Percentiles rank a stretch among this genome's conserved stretches.
phyloP scores from a whole-genome alignment of 345 rosid genomes.

The Gossypium australe region DNA sequence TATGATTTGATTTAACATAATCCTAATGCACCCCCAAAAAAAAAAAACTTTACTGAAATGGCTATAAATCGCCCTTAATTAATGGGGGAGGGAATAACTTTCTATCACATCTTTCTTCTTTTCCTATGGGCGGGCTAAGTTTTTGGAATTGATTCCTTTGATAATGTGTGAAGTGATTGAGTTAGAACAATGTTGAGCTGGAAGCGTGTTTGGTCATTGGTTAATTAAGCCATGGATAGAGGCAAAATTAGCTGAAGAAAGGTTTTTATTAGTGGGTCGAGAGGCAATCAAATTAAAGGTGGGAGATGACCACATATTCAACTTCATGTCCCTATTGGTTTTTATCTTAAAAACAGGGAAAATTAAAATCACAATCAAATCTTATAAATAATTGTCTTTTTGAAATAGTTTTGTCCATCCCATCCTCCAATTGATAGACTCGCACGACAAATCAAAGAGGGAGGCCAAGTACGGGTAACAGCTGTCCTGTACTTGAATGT shows the following conservation, averaged over 20 bases:
- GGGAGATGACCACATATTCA: not conserved
- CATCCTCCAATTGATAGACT: not conserved
- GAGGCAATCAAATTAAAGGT: not conserved
- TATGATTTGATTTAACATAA: too few relatives aligned
- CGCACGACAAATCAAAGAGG: not conserved
- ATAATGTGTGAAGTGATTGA: not conserved
- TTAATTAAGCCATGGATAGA: not conserved
- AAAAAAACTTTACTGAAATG: too few relatives aligned
- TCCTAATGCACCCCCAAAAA: too few relatives aligned
- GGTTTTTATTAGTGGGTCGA: not conserved
- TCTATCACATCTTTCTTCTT: not conserved
- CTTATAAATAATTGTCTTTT: too few relatives aligned
- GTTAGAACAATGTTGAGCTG: not conserved
- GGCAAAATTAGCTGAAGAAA: not conserved
- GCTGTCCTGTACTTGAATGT: not conserved
- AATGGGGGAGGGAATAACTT: not conserved
- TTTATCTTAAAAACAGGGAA: too few relatives aligned
- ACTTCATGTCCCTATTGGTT: not conserved
- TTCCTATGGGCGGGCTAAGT: not conserved
- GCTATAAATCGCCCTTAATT: not conserved
- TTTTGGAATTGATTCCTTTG: not conserved
- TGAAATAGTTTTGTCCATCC: not conserved
- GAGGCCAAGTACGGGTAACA: not conserved
- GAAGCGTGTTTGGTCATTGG: not conserved
- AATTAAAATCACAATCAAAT: too few relatives aligned